Evolutionary conservation across 371 early-diverging fungal species (phyloP), one percentile per base, ranked within the genome.

Genomic region (Mucor sp.): DNA sequence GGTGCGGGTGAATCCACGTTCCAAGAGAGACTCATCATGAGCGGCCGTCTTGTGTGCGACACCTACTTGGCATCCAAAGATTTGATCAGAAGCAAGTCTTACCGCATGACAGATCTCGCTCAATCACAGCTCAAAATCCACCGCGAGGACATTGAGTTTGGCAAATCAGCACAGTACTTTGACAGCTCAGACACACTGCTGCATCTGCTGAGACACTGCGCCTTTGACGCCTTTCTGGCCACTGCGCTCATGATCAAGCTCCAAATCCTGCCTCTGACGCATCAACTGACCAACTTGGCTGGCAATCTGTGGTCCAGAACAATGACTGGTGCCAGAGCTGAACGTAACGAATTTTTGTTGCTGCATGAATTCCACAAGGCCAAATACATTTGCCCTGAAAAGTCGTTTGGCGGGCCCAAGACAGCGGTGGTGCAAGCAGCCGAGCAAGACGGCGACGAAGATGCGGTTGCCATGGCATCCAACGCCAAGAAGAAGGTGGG

Each of bases 291-390:
- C 1, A 87, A 87, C 17, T 74, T 98, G 56, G 97, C 98, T 11
- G 99, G 99, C 5, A 99, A 98, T 75, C 67, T 98, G 58, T 98
- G 98, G 99, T 75, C 92, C 3, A 85, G 93, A 71, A 96, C 99
- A 0, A 84, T 97, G 82, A 88, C 90, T 25, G 98, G 99, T 39
- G 94, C 92, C n/a, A 84, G 99, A 41, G 97, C 99, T 11, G 99
- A 99, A 69, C 88, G 99, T 58, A 99, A 99, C 74, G 99, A 99
- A 79, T 98, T 89, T 66, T 87, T 99, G 11, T 78, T 99, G 28
- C 80, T 99, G 30, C 99, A 99, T 74, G 98, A 99, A 77, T 98
- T 99, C 77, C 95, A 95, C 67, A 85, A 89, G 25, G 81, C 85
- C 62, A 96, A 97, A 70, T 97, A 87, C 65, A 91, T 99, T 41